Base-by-base conservation (phyloP, 1,284 basidiomycete species). In the Ganoderma sinense region DNA sequence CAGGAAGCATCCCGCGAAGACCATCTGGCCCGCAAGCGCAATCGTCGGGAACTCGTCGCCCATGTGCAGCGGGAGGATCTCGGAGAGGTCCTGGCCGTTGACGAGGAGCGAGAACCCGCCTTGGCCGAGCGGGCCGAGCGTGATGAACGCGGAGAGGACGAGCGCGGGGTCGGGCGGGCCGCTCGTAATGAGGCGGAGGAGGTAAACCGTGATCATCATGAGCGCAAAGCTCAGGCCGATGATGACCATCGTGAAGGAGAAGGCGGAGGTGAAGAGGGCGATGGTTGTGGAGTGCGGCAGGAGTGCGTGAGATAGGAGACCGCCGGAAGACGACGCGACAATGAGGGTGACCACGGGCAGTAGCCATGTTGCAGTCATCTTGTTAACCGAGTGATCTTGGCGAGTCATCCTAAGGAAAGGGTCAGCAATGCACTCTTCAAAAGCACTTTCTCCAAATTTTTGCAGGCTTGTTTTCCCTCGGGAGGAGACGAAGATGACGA, bases 331-430 rank as follows among this genome's bases (percentile, higher is more conserved):
- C 3, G 89, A 86, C 13, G 86, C 85, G 78, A 92, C 91, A 67
- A 92, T 82, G 36, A 88, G 84, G 1, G 88, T 82, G 7, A 92
- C 88, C 58, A 91, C 84, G 6, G 91, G 91, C 14, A 92, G 83
- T 10, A 92, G 82, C 87, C 88, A 89, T 0, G 85, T 81, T 1
- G 86, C 82, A 0, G 86, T 83, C 78, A 89, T 83, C 6, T 80
- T 79, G 18, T 82, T 76, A 41, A 86, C 69, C 0, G 82, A 78
- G 62, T 92, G 89, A 0, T 80, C 76, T 64, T 92, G 91, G 2
- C 83, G 75, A 2, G 82, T 86, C 69, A 88, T 87, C 84, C 88
- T 89, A 58, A 31, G 41, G 1, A 18, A 18, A 5, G 26, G 4
- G 48, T 69, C 18, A 68, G 55, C 31, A 48, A 61, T 5, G 18